Evolutionary conservation across 768 basidiomycete genomes (phyloP).

Genomic region (Panaeolus cyanescens): DNA sequence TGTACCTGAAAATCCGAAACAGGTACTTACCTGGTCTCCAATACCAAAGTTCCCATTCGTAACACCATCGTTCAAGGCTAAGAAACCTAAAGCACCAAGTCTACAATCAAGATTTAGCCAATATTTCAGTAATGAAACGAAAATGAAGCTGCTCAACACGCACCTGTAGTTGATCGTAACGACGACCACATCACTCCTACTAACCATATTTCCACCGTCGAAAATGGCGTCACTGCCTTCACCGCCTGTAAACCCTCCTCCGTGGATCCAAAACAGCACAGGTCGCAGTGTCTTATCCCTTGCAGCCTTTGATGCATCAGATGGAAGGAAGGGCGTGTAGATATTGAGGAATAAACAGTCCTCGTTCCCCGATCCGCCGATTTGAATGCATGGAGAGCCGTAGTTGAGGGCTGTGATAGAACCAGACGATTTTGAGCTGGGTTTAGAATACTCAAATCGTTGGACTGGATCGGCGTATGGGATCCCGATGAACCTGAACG

Average conservation of each 20-base stretch:
- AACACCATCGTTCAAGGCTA: conserved; percentile 40
- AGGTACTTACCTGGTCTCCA: conserved; percentile 26
- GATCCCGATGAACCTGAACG: conserved; percentile 55
- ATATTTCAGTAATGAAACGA: too few species aligned
- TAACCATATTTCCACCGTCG: conserved; percentile 46
- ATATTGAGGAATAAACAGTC: conserved; percentile 51
- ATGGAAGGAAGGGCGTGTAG: conserved; percentile 40
- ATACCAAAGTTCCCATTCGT: conserved; percentile 49
- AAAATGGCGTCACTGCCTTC: conserved; percentile 39
- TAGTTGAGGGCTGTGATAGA: conserved; percentile 31
- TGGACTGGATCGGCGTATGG: conserved; percentile 46
- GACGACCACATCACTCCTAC: conserved; percentile 39
- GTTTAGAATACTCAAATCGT: conserved; percentile 42
- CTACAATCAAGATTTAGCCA: too few species aligned
- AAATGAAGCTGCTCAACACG: conserved; percentile 22
- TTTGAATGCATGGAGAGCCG: conserved; percentile 35
- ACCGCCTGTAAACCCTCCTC: conserved; percentile 46
- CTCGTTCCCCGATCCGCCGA: conserved; percentile 31
- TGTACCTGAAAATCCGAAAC: neutral
- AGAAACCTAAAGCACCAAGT: conserved; percentile 43
- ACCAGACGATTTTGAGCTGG: conserved; percentile 25
- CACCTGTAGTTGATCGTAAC: conserved; percentile 46
- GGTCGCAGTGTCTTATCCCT: conserved; percentile 30
- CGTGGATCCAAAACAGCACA: conserved; percentile 54
- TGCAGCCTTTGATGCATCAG: conserved; percentile 6